These are phyloP conservation scores for Cladobotryum mycophilum DNA, from an alignment of 2,329 filamentous ascomycete genomes.

Conservation along the genomic window DNA sequence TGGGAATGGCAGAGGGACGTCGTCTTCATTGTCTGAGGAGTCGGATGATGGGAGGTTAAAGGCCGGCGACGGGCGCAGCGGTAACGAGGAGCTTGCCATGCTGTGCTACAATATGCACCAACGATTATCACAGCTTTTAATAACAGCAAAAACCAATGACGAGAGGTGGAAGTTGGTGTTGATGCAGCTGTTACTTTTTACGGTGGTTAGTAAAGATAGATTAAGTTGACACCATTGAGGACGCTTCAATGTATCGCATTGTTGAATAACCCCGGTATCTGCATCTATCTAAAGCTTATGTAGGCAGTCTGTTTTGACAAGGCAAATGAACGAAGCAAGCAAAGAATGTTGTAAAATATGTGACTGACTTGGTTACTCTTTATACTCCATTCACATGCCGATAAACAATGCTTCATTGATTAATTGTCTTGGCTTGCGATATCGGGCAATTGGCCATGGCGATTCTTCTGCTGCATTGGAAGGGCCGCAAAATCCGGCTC, in stretches of 20 bases:
- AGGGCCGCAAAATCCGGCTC: no score
- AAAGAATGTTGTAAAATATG: no score
- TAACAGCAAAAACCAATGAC: not conserved
- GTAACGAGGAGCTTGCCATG: slow-evolving; percentile 24
- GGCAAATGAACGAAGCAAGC: no score
- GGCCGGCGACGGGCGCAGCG: slow-evolving; percentile 23
- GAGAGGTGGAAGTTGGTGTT: not conserved
- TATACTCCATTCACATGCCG: no score
- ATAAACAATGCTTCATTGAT: no score
- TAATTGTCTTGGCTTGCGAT: no score
- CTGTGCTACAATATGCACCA: not conserved
- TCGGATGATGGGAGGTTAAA: slow-evolving; percentile 40
- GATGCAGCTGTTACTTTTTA: not conserved
- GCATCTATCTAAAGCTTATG: slow-evolving; percentile 8
- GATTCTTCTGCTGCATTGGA: no score
- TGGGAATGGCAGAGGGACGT: slow-evolving; percentile 78
- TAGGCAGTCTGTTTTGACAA: no score
- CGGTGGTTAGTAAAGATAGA: no score
- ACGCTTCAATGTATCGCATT: slow-evolving; percentile 2
- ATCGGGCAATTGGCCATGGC: no score
- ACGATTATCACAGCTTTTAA: not conserved
- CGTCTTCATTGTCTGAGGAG: slow-evolving; percentile 43
- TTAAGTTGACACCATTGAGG: no score
- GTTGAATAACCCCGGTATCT: slow-evolving; percentile 18
- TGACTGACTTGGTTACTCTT: no score